phyloP scores from a whole-genome alignment of 768 basidiomycete genomes.

The Amyloporia xantha region DNA sequence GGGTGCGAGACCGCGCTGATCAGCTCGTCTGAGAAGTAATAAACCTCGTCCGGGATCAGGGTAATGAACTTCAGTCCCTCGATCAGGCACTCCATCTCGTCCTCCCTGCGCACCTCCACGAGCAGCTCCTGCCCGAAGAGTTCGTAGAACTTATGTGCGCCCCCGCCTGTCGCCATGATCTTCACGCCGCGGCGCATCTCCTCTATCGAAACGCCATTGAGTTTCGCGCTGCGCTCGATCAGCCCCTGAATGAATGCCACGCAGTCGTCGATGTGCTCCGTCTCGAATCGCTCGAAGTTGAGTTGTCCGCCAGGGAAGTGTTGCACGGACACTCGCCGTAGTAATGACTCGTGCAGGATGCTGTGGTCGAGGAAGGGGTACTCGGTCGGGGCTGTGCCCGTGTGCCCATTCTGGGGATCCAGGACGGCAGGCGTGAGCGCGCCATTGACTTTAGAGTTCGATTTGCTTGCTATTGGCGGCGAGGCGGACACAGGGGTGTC shows the following conservation, averaged over 20 bases:
- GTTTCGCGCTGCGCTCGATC: constrained; percentile 76
- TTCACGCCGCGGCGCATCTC: constrained; percentile 92
- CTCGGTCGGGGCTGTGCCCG: constrained; percentile 26
- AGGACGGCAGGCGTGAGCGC: constrained; percentile 81
- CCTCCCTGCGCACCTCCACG: constrained; percentile 85
- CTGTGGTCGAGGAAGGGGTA: constrained; percentile 27
- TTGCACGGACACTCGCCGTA: constrained; percentile 61
- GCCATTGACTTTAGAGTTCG: constrained; percentile 46
- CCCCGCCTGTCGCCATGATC: constrained; percentile 97
- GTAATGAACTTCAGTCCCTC: constrained; percentile 94
- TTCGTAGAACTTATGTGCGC: constrained; percentile 91
- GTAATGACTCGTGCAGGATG: constrained; percentile 55
- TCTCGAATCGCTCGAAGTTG: constrained; percentile 97
- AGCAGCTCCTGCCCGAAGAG: constrained; percentile 65
- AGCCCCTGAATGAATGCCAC: constrained; percentile 83
- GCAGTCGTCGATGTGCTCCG: constrained; percentile 77
- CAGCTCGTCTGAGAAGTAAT: constrained; percentile 97
- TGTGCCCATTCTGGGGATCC: constrained; percentile 13
- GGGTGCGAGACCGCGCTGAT: constrained; percentile 57
- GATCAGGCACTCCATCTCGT: constrained; percentile 99
- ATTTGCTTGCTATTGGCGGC: constrained; percentile 26
- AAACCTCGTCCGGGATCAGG: constrained; percentile 94
- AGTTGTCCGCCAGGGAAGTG: constrained; percentile 95
- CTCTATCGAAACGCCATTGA: constrained; percentile 82
- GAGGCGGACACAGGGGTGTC: constrained; percentile 21